phyloP scores from a whole-genome alignment of 345 rosid genomes.

The Triadica sebifera region DNA sequence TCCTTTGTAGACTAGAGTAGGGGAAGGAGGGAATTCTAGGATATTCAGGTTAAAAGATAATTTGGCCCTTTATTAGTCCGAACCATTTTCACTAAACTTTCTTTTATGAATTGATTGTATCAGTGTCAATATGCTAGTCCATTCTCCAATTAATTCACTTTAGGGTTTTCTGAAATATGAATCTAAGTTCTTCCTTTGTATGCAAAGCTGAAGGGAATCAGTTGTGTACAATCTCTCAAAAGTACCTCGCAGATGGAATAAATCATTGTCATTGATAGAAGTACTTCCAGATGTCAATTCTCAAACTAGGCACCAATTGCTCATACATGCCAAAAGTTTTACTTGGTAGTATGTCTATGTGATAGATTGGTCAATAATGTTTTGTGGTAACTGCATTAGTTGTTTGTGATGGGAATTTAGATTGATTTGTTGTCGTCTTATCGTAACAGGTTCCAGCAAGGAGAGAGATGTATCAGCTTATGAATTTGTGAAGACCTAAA shows the following conservation, averaged over 20 bases:
- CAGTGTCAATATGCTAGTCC: background rate
- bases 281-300: background rate
- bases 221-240: too few relatives aligned
- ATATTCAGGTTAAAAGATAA: too few relatives aligned
- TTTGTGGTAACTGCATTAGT: background rate
- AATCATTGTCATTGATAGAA: background rate
- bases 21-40: too few relatives aligned
- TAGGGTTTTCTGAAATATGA: background rate
- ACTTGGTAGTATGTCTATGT: background rate
- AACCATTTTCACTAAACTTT: background rate
- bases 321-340: background rate
- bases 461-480: slow-evolving; percentile 3
- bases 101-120: background rate
- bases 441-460: slow-evolving; percentile 29
- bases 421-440: slow-evolving; percentile 1
- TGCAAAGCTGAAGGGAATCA: background rate
- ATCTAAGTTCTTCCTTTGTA: background rate
- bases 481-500: slow-evolving; percentile 22
- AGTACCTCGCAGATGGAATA: background rate
- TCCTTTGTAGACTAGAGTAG: too few relatives aligned
- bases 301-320: background rate
- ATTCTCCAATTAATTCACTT: background rate
- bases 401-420: background rate
- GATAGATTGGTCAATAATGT: background rate
- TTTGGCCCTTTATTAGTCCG: background rate